Evolutionary conservation across 2,329 filamentous ascomycete species (phyloP), one percentile per base, ranked within the genome.

Genomic region (Tolypocladium ovalisporum): DNA sequence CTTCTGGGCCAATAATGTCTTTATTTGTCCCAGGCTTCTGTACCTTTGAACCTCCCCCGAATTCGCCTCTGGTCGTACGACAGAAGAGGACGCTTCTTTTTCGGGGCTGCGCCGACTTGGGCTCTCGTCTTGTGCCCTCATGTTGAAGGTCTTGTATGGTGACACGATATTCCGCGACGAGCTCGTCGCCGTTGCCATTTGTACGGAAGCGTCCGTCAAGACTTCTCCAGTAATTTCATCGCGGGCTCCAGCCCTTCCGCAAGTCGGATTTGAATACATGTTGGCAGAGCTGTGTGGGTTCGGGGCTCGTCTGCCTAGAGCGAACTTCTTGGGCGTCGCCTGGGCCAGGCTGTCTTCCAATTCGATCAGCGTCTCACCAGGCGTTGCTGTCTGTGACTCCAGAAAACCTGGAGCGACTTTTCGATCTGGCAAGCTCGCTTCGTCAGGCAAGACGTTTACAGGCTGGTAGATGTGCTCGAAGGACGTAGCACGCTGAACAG

Each of bases 301-400:
- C 60, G 47, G 56, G 61, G 58, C 59, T 56, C 54, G 52, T 54
- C 60, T 58, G 59, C 59, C 73, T 75, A 76, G 76, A 75, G 76
- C 76, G 68, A 62, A 34, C 12, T 15, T 4, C 42, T 47, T 29
- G 15, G 24, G 7, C 3, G 42, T 13, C 42, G 42, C 13, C 1
- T 47, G 27, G 42, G 24, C 15, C 12, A 24, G 24, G 24, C 6
- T 19, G 24, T 47, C 24, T 29, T 24, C 1, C 9, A 47, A 15
- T 29, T 10, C 19, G 42, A 17, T 29, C 7, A 27, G 9, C 2
- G 24, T 47, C 24, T 54, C 1, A 24, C 27, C 12, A 32, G 56
- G 19, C 49, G 47, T 29, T 7, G 8, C 39, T 47, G 9, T 37
- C 52, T 60, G 59, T 54, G 57, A 51, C 61, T 59, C 56, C 17